Percentiles rank a stretch among this genome's conserved stretches.
These are phyloP conservation scores for Leccinellum luteum DNA, from an alignment of 768 basidiomycete species.

Conservation along the genomic window DNA sequence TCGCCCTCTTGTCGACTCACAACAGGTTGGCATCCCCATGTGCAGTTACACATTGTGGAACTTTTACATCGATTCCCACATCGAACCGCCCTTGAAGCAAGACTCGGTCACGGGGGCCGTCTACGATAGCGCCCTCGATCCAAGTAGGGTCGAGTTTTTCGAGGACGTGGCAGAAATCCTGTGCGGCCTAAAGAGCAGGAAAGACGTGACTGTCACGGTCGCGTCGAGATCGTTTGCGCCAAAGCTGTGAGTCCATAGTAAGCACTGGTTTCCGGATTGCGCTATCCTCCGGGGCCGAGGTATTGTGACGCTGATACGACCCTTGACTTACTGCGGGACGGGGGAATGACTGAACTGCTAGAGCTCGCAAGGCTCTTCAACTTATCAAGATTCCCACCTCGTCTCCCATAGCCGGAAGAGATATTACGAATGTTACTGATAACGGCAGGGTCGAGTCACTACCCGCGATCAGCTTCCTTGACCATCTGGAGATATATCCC, in stretches of 20 bases:
- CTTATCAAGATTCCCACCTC: constrained; percentile 49
- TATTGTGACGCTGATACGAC: neutral
- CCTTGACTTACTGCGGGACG: neutral
- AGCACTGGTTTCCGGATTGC: neutral
- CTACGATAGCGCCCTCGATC: constrained; percentile 22
- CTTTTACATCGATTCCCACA: constrained; percentile 83
- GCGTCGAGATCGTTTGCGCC: constrained; percentile 73
- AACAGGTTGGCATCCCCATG: neutral
- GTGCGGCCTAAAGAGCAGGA: constrained; percentile 45
- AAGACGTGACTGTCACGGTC: constrained; percentile 58
- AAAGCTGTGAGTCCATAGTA: constrained; percentile 54
- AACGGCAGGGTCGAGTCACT: constrained; percentile 26
- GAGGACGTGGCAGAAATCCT: constrained; percentile 73
- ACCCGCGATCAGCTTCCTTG: constrained; percentile 61
- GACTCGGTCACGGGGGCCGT: constrained; percentile 30
- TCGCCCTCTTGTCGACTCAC: neutral
- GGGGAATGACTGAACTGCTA: constrained; percentile 25
- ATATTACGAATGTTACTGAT: constrained; percentile 6
- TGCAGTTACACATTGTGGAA: constrained; percentile 84
- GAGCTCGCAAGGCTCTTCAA: constrained; percentile 73
- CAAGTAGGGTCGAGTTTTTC: constrained; percentile 61
- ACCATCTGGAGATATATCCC: constrained; percentile 74
- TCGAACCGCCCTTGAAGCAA: constrained; percentile 55
- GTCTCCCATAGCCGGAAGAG: constrained; percentile 35
- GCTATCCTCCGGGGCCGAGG: neutral